Evolutionary conservation across 495 filamentous ascomycete species (phyloP).

Genomic region (Delitschia confertaspora): DNA sequence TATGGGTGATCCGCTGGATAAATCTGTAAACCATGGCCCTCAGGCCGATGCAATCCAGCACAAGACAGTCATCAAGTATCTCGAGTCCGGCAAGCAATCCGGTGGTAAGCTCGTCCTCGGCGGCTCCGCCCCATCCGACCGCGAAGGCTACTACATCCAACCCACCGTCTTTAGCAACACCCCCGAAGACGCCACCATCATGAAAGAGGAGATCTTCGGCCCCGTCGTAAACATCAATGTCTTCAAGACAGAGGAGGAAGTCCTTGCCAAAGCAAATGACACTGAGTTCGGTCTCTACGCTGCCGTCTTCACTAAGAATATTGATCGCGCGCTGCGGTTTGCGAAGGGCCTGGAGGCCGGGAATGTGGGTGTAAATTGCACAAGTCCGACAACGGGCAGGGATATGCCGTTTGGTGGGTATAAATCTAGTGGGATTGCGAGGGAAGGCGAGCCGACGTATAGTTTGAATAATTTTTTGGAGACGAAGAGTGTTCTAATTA

Average conservation of each 20-base stretch:
- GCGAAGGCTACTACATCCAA: slow-evolving; percentile 41
- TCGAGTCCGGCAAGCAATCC: slow-evolving; percentile 24
- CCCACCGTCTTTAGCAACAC: slow-evolving; percentile 43
- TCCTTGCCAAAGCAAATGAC: slow-evolving; percentile 37
- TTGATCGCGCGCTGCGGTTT: slow-evolving; percentile 27
- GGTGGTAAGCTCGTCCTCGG: slow-evolving; percentile 14
- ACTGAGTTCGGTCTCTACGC: slow-evolving; percentile 37
- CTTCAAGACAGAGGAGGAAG: slow-evolving; percentile 39
- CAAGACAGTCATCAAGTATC: slow-evolving; percentile 24
- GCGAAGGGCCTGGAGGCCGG: slow-evolving; percentile 30
- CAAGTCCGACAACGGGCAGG: slow-evolving; percentile 14
- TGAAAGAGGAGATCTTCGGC: slow-evolving; percentile 43
- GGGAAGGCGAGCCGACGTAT: slow-evolving; percentile 28
- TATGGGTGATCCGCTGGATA: slow-evolving; percentile 33
- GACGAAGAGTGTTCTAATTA: slow-evolving; percentile 29
- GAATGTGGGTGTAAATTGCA: slow-evolving; percentile 29
- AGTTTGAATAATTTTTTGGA: slow-evolving; percentile 29
- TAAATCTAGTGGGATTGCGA: slow-evolving; percentile 26
- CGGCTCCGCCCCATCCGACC: slow-evolving; percentile 17
- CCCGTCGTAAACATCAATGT: slow-evolving; percentile 39
- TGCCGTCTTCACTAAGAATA: slow-evolving; percentile 30
- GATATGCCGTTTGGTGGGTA: slow-evolving; percentile 34
- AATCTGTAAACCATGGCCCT: slow-evolving; percentile 30
- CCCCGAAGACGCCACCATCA: slow-evolving; percentile 34
- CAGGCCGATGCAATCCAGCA: slow-evolving; percentile 30